phyloP scores from a whole-genome alignment of 2,329 filamentous ascomycete species.

The Zasmidium citrigriseum region DNA sequence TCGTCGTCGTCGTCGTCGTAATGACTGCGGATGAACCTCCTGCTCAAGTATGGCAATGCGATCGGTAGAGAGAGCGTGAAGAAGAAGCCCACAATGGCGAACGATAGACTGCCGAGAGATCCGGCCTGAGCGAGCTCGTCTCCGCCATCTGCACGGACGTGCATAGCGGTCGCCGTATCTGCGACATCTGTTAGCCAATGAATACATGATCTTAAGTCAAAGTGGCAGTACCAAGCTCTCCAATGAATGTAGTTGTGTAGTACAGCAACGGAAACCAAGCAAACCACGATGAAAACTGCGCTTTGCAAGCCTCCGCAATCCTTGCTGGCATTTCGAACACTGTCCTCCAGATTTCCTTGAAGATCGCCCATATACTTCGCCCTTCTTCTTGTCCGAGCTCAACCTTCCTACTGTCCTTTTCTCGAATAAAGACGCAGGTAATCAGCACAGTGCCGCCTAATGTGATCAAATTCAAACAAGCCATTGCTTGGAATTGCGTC shows the following conservation, averaged over 20 bases:
- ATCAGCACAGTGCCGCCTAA: slow-evolving; percentile 18
- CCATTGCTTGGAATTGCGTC: slow-evolving; percentile 21
- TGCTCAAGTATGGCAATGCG: slow-evolving; percentile 9
- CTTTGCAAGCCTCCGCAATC: slow-evolving; percentile 17
- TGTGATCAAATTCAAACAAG: slow-evolving; percentile 20
- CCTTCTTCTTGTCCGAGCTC: slow-evolving; percentile 2
- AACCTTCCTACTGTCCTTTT: slow-evolving; percentile 16
- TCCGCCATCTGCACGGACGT: background rate
- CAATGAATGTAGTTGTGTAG: slow-evolving; percentile 25
- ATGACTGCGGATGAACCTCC: background rate
- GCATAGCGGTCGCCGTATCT: too few relatives aligned
- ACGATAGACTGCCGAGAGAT: slow-evolving; percentile 19
- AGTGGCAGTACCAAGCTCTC: slow-evolving; percentile 25
- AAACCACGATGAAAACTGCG: slow-evolving; percentile 20
- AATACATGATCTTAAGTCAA: too few relatives aligned
- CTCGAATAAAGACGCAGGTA: slow-evolving; percentile 17
- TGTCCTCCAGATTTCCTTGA: slow-evolving; percentile 15
- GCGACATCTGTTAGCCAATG: too few relatives aligned
- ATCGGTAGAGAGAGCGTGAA: slow-evolving; percentile 16
- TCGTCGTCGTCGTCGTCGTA: background rate
- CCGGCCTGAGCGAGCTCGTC: slow-evolving; percentile 22
- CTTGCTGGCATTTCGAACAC: slow-evolving; percentile 12
- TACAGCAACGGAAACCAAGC: slow-evolving; percentile 26
- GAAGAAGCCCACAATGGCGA: slow-evolving; percentile 24
- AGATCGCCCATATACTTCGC: slow-evolving; percentile 9